These are phyloP conservation scores for Fusarium sp. DNA, from an alignment of 2,329 filamentous ascomycete genomes.

Conservation along the genomic window DNA sequence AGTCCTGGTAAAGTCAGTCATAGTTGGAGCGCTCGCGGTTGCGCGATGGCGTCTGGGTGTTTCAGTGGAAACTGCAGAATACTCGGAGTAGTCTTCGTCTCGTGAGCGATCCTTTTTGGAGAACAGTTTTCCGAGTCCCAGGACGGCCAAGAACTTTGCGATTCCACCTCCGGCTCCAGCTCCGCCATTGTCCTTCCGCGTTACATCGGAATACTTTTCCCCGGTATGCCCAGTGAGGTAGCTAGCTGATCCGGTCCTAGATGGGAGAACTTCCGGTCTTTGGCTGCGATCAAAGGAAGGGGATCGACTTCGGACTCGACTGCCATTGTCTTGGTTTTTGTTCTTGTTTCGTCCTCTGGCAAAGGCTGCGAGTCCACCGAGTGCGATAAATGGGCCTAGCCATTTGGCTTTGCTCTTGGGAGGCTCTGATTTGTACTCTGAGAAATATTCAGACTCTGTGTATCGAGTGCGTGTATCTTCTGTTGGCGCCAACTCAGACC, in stretches of 20 bases:
- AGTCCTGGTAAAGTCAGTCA: conserved; percentile 58
- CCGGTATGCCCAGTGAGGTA: conserved; percentile 60
- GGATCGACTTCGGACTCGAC: conserved; percentile 56
- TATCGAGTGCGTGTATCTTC: conserved; percentile 56
- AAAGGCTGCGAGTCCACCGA: conserved; percentile 62
- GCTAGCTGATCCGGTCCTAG: conserved; percentile 65
- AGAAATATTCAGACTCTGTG: conserved; percentile 57
- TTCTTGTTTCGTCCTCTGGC: conserved; percentile 58
- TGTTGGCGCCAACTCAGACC: conserved; percentile 56
- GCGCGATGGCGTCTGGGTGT: conserved; percentile 64
- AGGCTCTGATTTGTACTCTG: conserved; percentile 49
- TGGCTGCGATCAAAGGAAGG: conserved; percentile 53
- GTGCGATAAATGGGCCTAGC: conserved; percentile 66
- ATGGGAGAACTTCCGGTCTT: conserved; percentile 63
- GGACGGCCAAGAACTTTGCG: conserved; percentile 67
- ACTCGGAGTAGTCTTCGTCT: conserved; percentile 73
- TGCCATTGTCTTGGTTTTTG: conserved; percentile 52
- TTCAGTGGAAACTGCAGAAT: conserved; percentile 72
- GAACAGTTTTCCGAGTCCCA: conserved; percentile 70
- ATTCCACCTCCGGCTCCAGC: conserved; percentile 63
- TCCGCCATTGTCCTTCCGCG: conserved; percentile 47
- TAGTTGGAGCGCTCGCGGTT: conserved; percentile 53
- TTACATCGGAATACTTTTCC: conserved; percentile 72
- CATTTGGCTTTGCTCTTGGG: conserved; percentile 54
- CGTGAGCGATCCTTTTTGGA: conserved; percentile 62